Evolutionary conservation across 2,329 filamentous ascomycete species (phyloP), one percentile per base, ranked within the genome.

Genomic region (Thelonectria rubi): DNA sequence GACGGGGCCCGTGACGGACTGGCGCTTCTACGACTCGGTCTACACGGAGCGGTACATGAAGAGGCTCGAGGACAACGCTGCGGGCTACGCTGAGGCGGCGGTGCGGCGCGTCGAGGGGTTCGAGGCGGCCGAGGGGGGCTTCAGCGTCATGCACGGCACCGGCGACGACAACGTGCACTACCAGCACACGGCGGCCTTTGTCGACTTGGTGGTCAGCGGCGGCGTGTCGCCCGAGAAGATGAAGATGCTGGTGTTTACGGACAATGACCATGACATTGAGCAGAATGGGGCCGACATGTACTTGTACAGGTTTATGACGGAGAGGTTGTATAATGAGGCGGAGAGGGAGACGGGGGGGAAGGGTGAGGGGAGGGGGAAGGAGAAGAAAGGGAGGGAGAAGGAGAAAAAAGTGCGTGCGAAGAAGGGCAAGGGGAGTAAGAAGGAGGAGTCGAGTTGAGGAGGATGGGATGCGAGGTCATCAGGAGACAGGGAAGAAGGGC

Each of bases 11-110:
- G 88, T 91, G 0, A 82, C 81, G 2, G 89, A 91, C 76, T 91
- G 87, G 86, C 83, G 88, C 1, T 87, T 91, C 77, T 91, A 91
- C 74, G 88, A 91, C 73, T 84, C 82, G 57, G 85, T 91, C 80
- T 91, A 91, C 73, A 90, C 89, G 0, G 89, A 91, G 74, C 83
- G 89, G 11, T 91, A 90, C 77, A 91, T 91, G 88, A 90, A 90
- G 76, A 85, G 81, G 1, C 80, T 83, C 1, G 76, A 78, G 3
- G 75, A 77, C 42, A 91, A 91, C 69, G 77, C 76, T 0, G 84
- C 75, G 0, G 88, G 88, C 30, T 91, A 91, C 76, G 82, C 84
- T 59, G 78, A 80, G 53, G 86, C 85, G 0, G 87, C 87, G 0
- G 86, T 91, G 2, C 81, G 82, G 60, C 80, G 86, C 3, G 74